Evolutionary conservation across 805 yeast genomes (phyloP).

Genomic region (Tetrapisispora iriomotensis): DNA sequence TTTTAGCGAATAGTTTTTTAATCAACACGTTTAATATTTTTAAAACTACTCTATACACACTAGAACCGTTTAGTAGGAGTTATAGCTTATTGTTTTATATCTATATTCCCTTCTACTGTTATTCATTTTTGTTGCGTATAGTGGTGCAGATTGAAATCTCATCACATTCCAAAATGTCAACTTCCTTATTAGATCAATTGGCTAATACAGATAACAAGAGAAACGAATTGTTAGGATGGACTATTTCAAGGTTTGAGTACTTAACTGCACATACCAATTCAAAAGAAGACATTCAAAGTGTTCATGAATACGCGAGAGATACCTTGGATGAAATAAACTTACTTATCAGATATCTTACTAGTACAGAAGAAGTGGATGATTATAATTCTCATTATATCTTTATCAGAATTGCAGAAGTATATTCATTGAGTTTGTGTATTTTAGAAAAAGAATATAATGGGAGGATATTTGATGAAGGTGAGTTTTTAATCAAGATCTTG

Average conservation of each 20-base stretch:
- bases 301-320: constrained; percentile 2
- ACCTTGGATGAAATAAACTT: constrained; percentile 7
- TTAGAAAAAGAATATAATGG: constrained; percentile 13
- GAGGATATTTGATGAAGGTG: constrained; percentile 22
- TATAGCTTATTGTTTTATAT: too few species aligned
- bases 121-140: too few species aligned
- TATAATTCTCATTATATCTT: constrained; percentile 18
- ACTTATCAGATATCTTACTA: constrained; percentile 7
- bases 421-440: constrained; percentile 9
- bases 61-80: too few species aligned
- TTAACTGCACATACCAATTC: not conserved
- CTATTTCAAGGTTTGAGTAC: constrained; percentile 4
- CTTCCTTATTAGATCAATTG: constrained; percentile 1
- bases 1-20: too few species aligned
- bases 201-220: constrained; percentile 11
- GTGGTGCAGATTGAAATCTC: too few species aligned
- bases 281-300: not conserved
- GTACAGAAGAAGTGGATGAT: constrained; percentile 8
- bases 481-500: constrained; percentile 18
- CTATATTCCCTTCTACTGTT: too few species aligned
- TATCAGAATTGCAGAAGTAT: constrained; percentile 16
- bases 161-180: not conserved
- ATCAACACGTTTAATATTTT: too few species aligned
- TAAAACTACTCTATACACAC: too few species aligned
- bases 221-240: constrained; percentile 20